Percentiles rank a stretch among this genome's conserved stretches.
phyloP scores from a whole-genome alignment of 139 green algal species.

The Chlorella sp. region DNA sequence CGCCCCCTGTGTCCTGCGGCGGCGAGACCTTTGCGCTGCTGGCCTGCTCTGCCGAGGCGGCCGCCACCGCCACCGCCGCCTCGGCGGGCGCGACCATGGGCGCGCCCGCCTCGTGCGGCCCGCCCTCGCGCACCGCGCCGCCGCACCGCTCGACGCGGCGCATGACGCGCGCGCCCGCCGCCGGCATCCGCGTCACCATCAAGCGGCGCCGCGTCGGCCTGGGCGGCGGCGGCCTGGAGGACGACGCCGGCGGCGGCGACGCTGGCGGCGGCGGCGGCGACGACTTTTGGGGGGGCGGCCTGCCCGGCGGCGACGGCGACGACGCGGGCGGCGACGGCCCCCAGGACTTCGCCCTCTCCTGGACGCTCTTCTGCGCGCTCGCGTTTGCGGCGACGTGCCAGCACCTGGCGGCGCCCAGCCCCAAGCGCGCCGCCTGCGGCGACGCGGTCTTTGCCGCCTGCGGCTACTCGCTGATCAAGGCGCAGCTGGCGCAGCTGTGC shows the following conservation, averaged over 20 bases:
- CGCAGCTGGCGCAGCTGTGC: slow-evolving; percentile 4
- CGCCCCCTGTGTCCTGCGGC: too few species aligned
- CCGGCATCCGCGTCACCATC: too few species aligned
- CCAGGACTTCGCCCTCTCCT: slow-evolving; percentile 30
- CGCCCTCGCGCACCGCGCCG: slow-evolving; percentile 2
- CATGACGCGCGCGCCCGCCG: too few species aligned
- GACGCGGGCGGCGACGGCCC: background rate
- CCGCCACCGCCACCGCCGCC: background rate
- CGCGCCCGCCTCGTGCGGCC: slow-evolving; percentile 2
- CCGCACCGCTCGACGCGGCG: background rate
- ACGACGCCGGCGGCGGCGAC: slow-evolving; percentile 12
- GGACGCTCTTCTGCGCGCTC: slow-evolving; percentile 30
- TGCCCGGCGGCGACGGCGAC: background rate
- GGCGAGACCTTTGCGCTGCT: background rate
- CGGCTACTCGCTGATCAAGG: slow-evolving; percentile 10
- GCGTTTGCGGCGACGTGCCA: slow-evolving; percentile 6
- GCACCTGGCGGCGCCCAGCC: slow-evolving; percentile 17
- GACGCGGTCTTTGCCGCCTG: slow-evolving; percentile 19
- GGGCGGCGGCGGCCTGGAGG: slow-evolving; percentile 10
- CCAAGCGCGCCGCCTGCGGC: background rate
- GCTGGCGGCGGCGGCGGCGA: slow-evolving; percentile 8
- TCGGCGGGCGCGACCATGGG: slow-evolving; percentile 1
- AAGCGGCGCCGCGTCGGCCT: too few species aligned
- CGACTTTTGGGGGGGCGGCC: background rate
- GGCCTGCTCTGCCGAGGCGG: background rate